A percentile compares a stretch with the other conserved stretches of the same genome.
Conservation (phyloP, 306 rosid species). For the Corylus americana region DNA sequence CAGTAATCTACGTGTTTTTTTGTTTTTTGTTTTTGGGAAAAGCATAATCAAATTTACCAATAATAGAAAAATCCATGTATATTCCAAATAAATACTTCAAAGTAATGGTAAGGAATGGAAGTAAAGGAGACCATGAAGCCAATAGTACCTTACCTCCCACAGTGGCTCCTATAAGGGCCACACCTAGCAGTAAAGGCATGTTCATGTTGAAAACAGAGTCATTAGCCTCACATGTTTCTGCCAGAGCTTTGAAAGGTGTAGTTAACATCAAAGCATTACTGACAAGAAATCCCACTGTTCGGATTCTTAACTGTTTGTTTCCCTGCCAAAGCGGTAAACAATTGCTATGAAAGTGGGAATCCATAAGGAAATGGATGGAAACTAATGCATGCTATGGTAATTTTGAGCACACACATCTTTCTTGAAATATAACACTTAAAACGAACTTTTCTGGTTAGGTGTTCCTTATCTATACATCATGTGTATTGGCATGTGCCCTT, state of each 20-base stretch:
- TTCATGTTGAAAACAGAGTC: conserved; percentile 70
- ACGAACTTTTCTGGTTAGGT: too few species aligned
- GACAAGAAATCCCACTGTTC: conserved; percentile 47
- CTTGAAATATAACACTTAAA: not conserved
- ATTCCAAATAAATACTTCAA: conserved; percentile 2
- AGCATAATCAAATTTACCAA: not conserved
- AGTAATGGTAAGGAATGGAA: conserved; percentile 9
- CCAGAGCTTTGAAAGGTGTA: conserved; percentile 68
- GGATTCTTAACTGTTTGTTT: conserved; percentile 39
- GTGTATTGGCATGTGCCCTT: too few species aligned
- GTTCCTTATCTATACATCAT: too few species aligned
- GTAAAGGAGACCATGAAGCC: conserved; percentile 22
- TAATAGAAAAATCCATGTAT: not conserved
- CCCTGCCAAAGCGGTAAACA: conserved; percentile 43
- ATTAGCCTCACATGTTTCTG: conserved; percentile 85
- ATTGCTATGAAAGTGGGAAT: not conserved
- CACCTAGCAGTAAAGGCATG: conserved; percentile 85
- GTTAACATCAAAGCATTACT: conserved; percentile 62
- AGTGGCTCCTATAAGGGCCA: conserved; percentile 93
- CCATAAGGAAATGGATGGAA: not conserved
- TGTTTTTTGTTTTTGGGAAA: too few species aligned
- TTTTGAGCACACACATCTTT: not conserved
- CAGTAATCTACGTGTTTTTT: not conserved
- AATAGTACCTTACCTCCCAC: conserved; percentile 79
- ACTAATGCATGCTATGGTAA: not conserved